phyloP scores from a whole-genome alignment of 2,329 filamentous ascomycete species.

The Cytospora paraplurivora region DNA sequence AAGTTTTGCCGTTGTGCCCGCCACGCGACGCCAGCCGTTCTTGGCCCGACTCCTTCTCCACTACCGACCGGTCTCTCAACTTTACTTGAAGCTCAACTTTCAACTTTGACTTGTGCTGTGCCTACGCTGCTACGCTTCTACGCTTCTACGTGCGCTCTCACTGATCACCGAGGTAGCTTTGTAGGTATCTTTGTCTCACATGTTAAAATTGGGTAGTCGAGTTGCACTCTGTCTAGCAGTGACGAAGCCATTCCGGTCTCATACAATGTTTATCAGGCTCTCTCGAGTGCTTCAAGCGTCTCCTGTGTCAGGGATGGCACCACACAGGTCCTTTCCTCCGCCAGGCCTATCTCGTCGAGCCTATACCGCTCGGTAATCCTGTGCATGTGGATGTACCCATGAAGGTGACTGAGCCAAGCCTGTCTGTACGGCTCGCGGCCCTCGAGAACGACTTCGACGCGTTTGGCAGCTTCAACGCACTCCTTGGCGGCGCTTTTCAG shows the following conservation, averaged over 20 bases:
- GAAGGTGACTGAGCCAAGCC: conserved; percentile 7
- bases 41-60: conserved; percentile 18
- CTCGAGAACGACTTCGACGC: conserved; percentile 4
- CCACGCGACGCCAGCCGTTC: conserved; percentile 22
- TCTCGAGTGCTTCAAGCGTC: background rate
- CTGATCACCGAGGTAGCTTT: too few species aligned
- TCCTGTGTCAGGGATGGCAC: background rate
- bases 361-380: conserved; percentile 3
- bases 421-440: conserved; percentile 8
- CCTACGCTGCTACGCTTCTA: too few species aligned
- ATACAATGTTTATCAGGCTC: background rate
- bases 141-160: too few species aligned
- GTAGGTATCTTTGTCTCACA: too few species aligned
- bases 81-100: background rate
- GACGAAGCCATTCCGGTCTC: background rate
- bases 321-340: conserved; percentile 11
- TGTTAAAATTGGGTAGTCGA: too few species aligned
- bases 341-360: conserved; percentile 4
- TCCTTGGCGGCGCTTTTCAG: conserved; percentile 6
- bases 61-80: background rate
- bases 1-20: conserved; percentile 18
- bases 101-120: background rate
- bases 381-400: conserved; percentile 17
- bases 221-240: too few species aligned
- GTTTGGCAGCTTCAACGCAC: conserved; percentile 4